Base-by-base conservation (phyloP, 257 asterid species). In the Anisodus acutangulus region DNA sequence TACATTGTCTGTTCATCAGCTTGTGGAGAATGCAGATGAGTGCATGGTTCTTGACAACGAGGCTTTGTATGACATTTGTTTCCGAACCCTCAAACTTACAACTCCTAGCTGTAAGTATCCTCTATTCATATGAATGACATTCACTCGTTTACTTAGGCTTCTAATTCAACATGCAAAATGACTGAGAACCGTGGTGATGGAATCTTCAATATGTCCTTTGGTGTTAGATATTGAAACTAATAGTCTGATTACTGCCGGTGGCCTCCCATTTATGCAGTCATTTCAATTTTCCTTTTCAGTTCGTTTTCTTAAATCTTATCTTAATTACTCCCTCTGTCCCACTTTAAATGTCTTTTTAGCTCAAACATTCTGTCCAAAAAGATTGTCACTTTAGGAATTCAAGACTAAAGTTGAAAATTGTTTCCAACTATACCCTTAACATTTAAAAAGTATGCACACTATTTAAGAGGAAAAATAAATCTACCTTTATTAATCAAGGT, bases 21-120 rank as follows among this genome's bases (percentile, higher is more conserved):
- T 86, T 31, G 88, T 86, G 60, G 88, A 86, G 82, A 86, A 86
- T 58, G 88, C 88, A 15, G 88, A 86, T 57, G 88, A 86, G 86
- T 86, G 88, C 74, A 86, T 86, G 88, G 88, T 86, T 58, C 85
- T 82, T 43, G 85, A 82, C 41, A 82, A 82, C 4, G 85, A 82
- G 49, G 85, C 85, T 2, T 55, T 82, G 49, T 82, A 82, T 82
- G 85, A 82, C 85, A 82, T 82, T 59, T 82, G 85, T 45, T 82
- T 82, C 80, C 68, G 85, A 35, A 82, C 85, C 57, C 85, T 82
- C 85, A 82, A 82, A 16, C 85, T 82, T 35, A 82, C 85, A 17
- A 82, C 85, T 67, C 85, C 85, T 49, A 82, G 85, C 85, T 82
- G 85, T 82, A 68, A 82, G 85, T 53, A 51, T 31, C 6, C 78